Conservation (phyloP, 805 yeast genomes). For the Metschnikowia santaceciliae region DNA sequence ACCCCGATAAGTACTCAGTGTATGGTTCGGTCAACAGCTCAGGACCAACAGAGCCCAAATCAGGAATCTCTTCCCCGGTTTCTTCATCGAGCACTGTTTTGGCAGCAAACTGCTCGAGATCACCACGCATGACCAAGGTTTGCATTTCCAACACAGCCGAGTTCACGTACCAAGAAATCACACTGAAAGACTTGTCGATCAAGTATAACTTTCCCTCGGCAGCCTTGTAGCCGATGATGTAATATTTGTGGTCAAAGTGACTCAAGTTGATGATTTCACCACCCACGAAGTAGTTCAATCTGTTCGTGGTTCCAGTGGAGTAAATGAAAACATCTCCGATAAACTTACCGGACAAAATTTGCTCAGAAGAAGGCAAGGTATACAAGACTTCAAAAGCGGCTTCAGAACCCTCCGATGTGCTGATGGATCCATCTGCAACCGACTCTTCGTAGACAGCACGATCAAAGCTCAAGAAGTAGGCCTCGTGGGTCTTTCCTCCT, state of each 20-base stretch:
- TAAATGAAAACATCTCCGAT: slow-evolving; percentile 95
- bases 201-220: slow-evolving; percentile 81
- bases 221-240: slow-evolving; percentile 82
- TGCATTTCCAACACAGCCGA: slow-evolving; percentile 90
- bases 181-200: slow-evolving; percentile 84
- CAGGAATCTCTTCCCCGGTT: slow-evolving; percentile 37
- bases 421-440: slow-evolving; percentile 51
- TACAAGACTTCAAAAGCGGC: slow-evolving; percentile 78
- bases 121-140: slow-evolving; percentile 93
- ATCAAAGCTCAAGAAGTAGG: slow-evolving; percentile 74
- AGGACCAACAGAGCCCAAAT: slow-evolving; percentile 42
- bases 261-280: slow-evolving; percentile 88
- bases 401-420: slow-evolving; percentile 85
- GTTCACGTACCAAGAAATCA: slow-evolving; percentile 76
- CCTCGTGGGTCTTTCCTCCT: slow-evolving; percentile 52
- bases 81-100: slow-evolving; percentile 30
- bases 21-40: slow-evolving; percentile 54
- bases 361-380: slow-evolving; percentile 67
- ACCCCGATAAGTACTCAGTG: slow-evolving; percentile 47
- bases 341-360: slow-evolving; percentile 87
- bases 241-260: slow-evolving; percentile 86
- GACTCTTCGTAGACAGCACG: slow-evolving; percentile 64
- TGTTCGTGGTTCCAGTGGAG: slow-evolving; percentile 73
- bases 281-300: slow-evolving; percentile 93
- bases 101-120: slow-evolving; percentile 60